These are phyloP conservation scores for Paramecium sexaurelia DNA, from an alignment of 73 alveolate genomes.

Conservation along the genomic window DNA sequence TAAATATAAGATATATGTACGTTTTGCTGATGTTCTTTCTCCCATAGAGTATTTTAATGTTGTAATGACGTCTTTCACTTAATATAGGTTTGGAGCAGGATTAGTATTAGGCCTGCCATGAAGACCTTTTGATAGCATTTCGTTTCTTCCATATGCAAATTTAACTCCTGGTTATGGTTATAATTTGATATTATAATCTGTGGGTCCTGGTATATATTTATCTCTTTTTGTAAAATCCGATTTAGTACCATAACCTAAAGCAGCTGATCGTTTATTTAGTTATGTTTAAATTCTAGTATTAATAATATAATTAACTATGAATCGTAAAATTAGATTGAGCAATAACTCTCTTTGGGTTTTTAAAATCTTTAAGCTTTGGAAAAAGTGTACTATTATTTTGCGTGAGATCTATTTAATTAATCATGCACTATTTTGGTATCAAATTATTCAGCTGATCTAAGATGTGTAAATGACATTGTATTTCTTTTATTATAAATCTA, in stretches of 20 bases:
- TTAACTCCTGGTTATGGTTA: not conserved
- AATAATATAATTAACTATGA: not conserved
- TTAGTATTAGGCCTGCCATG: not conserved
- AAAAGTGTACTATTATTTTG: conserved; percentile 3
- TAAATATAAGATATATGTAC: not conserved
- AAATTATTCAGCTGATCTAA: conserved; percentile 26
- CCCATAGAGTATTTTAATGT: not conserved
- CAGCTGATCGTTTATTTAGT: not conserved
- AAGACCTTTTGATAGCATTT: not conserved
- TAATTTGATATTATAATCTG: not conserved
- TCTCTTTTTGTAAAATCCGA: conserved; percentile 9
- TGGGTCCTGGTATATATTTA: conserved; percentile 35
- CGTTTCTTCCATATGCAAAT: conserved; percentile 50
- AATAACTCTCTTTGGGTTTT: conserved; percentile 7
- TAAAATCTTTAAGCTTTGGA: not conserved
- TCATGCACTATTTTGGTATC: conserved; percentile 24
- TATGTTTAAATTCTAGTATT: not conserved
- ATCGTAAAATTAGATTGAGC: conserved; percentile 22
- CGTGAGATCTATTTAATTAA: not conserved
- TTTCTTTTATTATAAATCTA: conserved; percentile 6
- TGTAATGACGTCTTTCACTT: not conserved
- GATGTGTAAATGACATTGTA: not conserved
- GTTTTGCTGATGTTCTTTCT: conserved; percentile 38
- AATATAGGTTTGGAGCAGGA: conserved; percentile 17
- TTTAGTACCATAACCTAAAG: not conserved